Evolutionary conservation across 768 basidiomycete genomes (phyloP).

Genomic region (Dendrothele bispora): DNA sequence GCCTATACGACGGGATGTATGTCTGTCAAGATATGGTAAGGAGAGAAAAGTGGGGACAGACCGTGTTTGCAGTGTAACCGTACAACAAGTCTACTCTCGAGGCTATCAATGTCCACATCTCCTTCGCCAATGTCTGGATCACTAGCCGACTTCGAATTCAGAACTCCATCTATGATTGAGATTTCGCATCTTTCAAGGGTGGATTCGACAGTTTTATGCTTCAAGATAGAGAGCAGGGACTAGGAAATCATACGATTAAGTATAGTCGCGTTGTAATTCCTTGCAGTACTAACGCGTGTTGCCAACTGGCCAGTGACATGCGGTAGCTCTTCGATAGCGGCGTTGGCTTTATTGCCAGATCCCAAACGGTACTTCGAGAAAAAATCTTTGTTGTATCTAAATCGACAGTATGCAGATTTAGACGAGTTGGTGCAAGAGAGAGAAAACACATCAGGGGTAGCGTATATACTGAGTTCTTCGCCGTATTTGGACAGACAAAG

Average conservation of each 20-base stretch:
- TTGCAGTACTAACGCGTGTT: constrained; percentile 52
- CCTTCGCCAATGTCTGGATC: constrained; percentile 29
- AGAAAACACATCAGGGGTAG: constrained; percentile 56
- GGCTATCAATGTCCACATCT: constrained; percentile 52
- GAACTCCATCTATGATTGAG: constrained; percentile 56
- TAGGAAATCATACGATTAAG: constrained; percentile 20
- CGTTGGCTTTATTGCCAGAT: constrained; percentile 15
- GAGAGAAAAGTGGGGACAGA: constrained; percentile 27
- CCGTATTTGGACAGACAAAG: constrained; percentile 80
- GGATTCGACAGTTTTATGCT: constrained; percentile 73
- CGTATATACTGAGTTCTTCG: constrained; percentile 74
- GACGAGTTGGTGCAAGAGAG: constrained; percentile 79
- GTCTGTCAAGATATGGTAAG: neutral
- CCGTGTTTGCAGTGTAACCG: constrained; percentile 85
- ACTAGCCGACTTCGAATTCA: no score
- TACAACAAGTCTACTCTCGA: constrained; percentile 72
- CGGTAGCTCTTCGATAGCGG: constrained; percentile 35
- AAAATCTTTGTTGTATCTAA: constrained; percentile 67
- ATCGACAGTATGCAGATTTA: constrained; percentile 78
- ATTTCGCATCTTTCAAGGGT: constrained; percentile 76
- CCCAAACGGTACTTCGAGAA: constrained; percentile 66
- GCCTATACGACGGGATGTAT: constrained; percentile 39
- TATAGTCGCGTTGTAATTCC: neutral
- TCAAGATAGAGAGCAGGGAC: constrained; percentile 75
- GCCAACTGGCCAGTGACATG: constrained; percentile 65